Base-by-base conservation (phyloP, 2,329 filamentous ascomycete genomes). In the Mycogone perniciosa region DNA sequence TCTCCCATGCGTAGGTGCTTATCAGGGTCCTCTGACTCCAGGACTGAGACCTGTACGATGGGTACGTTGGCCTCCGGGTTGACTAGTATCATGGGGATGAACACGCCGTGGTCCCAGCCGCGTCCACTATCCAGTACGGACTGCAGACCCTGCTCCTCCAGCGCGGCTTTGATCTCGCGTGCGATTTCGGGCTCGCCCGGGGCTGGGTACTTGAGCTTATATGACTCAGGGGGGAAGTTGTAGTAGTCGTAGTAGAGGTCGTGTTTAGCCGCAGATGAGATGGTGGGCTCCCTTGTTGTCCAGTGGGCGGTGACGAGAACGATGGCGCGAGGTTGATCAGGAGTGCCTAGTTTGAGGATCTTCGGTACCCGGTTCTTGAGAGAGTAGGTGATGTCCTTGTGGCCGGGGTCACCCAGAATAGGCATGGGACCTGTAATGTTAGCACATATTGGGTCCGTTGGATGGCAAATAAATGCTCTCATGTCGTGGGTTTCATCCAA, bases 41-140 rank as follows among this genome's bases (percentile, higher is more conserved):
- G 71, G 8, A 83, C 76, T 1, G 75, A 79, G 49, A 82, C 59
- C 60, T 82, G 79, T n/a, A 83, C 67, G 31, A 82, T 69, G 44
- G 80, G 79, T 2, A 79, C 61, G 51, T 72, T 65, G 56, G 77
- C 79, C 39, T 66, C 57, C 20, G 80, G 79, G 50, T 75, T 64
- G 57, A 78, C 73, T 40, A 82, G 75, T 42, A 74, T 69, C 65
- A 82, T 68, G 6, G 79, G 79, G 29, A 82, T 64, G 61, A 82
- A 82, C 51, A 82, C 77, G 66, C 79, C 80, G 60, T 82, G 80
- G 60, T 82, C 79, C 79, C 79, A 82, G 52, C 74, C 67, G 38
- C 74, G 70, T 51, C 63, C 46, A 10, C 48, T 55, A 54, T 77
- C 68, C 9, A 76, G 63, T 9, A 54, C 54, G 2, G 70, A 64